phyloP scores from a whole-genome alignment of 805 yeast genomes.

The Saturnispora quitensis region DNA sequence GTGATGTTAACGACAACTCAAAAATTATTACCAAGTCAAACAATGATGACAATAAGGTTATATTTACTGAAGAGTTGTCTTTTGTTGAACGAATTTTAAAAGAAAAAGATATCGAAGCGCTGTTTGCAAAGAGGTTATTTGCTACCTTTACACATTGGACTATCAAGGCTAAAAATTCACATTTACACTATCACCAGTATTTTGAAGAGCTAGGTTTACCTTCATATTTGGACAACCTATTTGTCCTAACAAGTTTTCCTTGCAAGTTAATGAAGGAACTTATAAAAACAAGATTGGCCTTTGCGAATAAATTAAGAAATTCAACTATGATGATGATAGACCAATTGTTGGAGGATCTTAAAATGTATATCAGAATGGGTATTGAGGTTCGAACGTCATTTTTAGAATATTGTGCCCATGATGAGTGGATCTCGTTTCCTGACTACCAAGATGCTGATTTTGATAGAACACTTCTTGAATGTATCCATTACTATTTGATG shows the following conservation, averaged over 20 bases:
- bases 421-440: conserved; percentile 59
- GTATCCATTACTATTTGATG: conserved; percentile 62
- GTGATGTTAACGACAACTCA: not conserved
- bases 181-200: conserved; percentile 47
- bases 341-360: conserved; percentile 82
- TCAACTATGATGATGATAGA: conserved; percentile 96
- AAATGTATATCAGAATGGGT: conserved; percentile 65
- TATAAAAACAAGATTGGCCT: conserved; percentile 60
- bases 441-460: conserved; percentile 50
- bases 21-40: not conserved
- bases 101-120: conserved; percentile 63
- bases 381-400: conserved; percentile 64
- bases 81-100: conserved; percentile 79
- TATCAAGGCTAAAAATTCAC: conserved; percentile 67
- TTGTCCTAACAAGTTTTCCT: conserved; percentile 66
- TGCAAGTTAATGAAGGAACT: conserved; percentile 70
- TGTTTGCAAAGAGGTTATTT: conserved; percentile 63
- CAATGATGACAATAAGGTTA: conserved; percentile 14
- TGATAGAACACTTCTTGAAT: conserved; percentile 62
- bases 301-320: conserved; percentile 67
- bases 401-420: conserved; percentile 49
- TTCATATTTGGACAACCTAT: conserved; percentile 54
- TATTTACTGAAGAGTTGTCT: conserved; percentile 55
- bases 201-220: conserved; percentile 69
- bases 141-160: conserved; percentile 72